Base-by-base conservation (phyloP, 2,329 filamentous ascomycete genomes). In the Lachnellula hyalina region DNA sequence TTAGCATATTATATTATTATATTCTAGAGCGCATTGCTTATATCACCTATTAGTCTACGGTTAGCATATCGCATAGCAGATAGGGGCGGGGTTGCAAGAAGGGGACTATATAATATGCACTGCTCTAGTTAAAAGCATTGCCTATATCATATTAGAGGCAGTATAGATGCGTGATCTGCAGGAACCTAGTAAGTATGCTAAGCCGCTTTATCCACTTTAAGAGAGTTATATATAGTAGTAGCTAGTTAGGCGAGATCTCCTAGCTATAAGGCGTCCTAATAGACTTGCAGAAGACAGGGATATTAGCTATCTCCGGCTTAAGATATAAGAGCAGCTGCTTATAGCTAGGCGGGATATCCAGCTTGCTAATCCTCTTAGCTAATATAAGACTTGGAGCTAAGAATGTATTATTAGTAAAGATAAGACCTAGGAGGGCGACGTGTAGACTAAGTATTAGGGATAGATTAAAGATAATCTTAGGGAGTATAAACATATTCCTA, bases 361-460 rank as follows among this genome's bases (percentile, higher is more conserved):
- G 59, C 42, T 55, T 49, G 45, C 54, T 63, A 6, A 69, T 38
- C 25, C 25, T 28, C 25, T 40, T 23, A 6, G 57, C 55, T n/a
- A 53, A 66, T 41, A 46, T 66, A 23, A 69, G 60, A 52, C 47
- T 65, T 5, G 48, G 12, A 64, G n/a, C 63, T 5, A 52, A 17
- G 49, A 68, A 69, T 0, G 61, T 62, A 47, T 55, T 48, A 50
- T 68, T 52, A 17, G 58, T 51, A 57, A 69, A 67, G 36, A 40
- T 40, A 2, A 68, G 65, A 21, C 66, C 62, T 9, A 72, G 54
- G 35, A 73, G 63, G 49, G 67, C n/a, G 15, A 70, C 51, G 58
- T 74, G 60, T 5, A 61, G 65, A 57, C 67, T 74, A 19, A 74
- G 65, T 9, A 72, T 59, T 14, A 75, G 61, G 6, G 62, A 71